Base-by-base conservation (phyloP, 179 eudicot species). In the Beta macrorhiza region DNA sequence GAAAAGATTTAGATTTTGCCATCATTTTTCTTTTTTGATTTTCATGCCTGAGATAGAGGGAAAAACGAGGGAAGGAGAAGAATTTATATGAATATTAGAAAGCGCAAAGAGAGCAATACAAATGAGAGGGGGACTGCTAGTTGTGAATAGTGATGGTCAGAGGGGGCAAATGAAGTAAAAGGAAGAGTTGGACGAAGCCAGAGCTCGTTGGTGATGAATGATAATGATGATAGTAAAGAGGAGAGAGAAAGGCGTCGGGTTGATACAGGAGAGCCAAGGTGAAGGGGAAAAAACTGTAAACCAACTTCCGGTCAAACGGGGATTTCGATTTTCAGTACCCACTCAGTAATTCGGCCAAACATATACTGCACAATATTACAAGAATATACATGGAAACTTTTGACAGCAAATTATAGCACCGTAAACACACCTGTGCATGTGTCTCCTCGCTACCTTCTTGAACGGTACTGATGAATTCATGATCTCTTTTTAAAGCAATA, bases 401-500 rank as follows among this genome's bases (percentile, higher is more conserved):
- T 29, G 25, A 51, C 81, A 51, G 69, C 61, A 57, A 81, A 82
- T 45, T 63, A 42, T 44, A 79, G 64, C 25, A 80, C 62, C 44
- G 77, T 32, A 64, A 69, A 75, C 88, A 9, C 79, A 93, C 99
- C 97, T 93, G 88, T 82, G 97, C 61, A 78, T 95, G 98, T 44
- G 99, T 95, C 82, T 94, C 94, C 84, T 92, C 98, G 58, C 89
- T 86, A 45, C 95, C 97, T 80, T 92, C 97, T 84, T 86, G 72
- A 81, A 93, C 98, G 22, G 97, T 90, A 84, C 92, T 91, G 78
- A 95, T 84, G 83, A 79, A 95, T 68, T 93, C 98, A 84, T 95
- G 93, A 78, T 93, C 99, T 89, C 91, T 91, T 82, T 89, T 93
- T 78, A 95, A 88, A 74, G 99, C 99, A 76, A 93, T 82, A 79